Percentiles rank a stretch among this genome's conserved stretches.
Conservation (phyloP, 1,284 basidiomycete genomes). For the Malassezia cuniculi region DNA sequence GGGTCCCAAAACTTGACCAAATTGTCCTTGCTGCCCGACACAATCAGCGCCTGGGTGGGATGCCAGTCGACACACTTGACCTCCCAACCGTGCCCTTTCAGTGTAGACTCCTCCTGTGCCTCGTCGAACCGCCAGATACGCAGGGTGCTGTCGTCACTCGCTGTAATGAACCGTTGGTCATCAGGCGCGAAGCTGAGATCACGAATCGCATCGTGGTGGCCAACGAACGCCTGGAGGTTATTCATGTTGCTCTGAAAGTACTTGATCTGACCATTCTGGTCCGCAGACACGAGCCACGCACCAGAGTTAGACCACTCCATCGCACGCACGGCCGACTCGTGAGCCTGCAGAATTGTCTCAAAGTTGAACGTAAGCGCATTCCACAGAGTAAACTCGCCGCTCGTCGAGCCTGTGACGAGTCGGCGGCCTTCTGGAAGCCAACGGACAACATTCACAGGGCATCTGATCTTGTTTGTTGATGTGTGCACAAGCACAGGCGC, state of each 20-base stretch:
- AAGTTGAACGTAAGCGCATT: slow-evolving; percentile 99
- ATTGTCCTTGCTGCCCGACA: slow-evolving; percentile 87
- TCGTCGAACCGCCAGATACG: slow-evolving; percentile 92
- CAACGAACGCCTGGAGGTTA: slow-evolving; percentile 84
- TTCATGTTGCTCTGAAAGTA: slow-evolving; percentile 99
- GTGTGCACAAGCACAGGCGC: slow-evolving; percentile 95
- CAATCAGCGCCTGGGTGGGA: slow-evolving; percentile 82
- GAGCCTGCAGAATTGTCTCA: slow-evolving; percentile 93
- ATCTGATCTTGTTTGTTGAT: slow-evolving; percentile 93
- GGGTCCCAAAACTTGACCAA: slow-evolving; percentile 99
- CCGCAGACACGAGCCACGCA: slow-evolving; percentile 75
- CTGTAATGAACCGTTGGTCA: slow-evolving; percentile 79
- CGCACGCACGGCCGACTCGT: slow-evolving; percentile 82
- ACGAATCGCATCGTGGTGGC: slow-evolving; percentile 61
- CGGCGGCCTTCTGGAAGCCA: slow-evolving; percentile 93
- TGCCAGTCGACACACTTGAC: slow-evolving; percentile 98
- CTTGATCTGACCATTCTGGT: slow-evolving; percentile 87
- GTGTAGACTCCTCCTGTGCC: slow-evolving; percentile 68
- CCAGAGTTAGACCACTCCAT: slow-evolving; percentile 83
- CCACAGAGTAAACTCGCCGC: slow-evolving; percentile 97
- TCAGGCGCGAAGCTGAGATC: slow-evolving; percentile 82
- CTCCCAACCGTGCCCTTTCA: slow-evolving; percentile 94
- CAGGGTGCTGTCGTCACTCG: slow-evolving; percentile 84
- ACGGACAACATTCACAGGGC: slow-evolving; percentile 85
- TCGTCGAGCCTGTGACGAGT: slow-evolving; percentile 83